phyloP scores from a whole-genome alignment of 805 yeast genomes.

The Candida tallmaniae region DNA sequence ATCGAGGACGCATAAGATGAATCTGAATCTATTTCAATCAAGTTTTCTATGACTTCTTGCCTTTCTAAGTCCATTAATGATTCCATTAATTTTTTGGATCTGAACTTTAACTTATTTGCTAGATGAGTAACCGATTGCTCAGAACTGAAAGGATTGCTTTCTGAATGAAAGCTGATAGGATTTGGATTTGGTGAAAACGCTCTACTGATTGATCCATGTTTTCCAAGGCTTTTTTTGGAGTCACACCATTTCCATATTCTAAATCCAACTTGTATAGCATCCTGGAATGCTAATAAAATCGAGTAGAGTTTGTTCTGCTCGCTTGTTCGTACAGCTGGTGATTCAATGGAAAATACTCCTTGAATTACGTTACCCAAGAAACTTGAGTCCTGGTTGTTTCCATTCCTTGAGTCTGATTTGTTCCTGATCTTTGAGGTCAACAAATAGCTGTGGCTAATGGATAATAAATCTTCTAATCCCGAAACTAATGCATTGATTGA shows the following conservation, averaged over 20 bases:
- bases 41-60: conserved; percentile 63
- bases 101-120: conserved; percentile 60
- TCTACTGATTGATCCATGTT: conserved; percentile 4
- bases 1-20: conserved; percentile 21
- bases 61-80: conserved; percentile 64
- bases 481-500: conserved; percentile 43
- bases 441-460: conserved; percentile 53
- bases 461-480: conserved; percentile 65
- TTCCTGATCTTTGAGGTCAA: conserved; percentile 26
- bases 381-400: conserved; percentile 24
- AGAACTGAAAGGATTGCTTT: neutral
- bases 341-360: conserved; percentile 73
- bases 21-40: conserved; percentile 39
- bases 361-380: conserved; percentile 66
- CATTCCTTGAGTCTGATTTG: conserved; percentile 12
- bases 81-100: conserved; percentile 63
- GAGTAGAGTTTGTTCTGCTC: conserved; percentile 52
- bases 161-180: neutral
- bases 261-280: conserved; percentile 50
- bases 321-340: conserved; percentile 48
- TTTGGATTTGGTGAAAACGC: neutral
- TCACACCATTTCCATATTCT: conserved; percentile 74
- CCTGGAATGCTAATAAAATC: conserved; percentile 60
- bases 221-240: conserved; percentile 11
- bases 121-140: conserved; percentile 29